Evolutionary conservation across 495 filamentous ascomycete species (phyloP), one percentile per base, ranked within the genome.

Genomic region (Neurospora sp.): DNA sequence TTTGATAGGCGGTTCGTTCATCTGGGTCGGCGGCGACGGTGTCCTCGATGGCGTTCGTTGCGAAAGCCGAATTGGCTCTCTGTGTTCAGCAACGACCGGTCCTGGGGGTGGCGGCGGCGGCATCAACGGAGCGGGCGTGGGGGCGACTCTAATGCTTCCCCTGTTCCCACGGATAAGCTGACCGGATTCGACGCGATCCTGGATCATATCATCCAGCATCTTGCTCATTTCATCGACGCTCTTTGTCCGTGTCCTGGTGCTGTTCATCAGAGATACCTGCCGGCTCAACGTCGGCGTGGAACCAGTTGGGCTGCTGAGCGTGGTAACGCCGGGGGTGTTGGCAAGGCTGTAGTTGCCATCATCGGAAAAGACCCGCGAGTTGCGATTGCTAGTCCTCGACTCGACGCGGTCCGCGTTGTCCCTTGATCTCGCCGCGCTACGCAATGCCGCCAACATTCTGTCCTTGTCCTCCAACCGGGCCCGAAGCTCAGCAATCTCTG

Each of bases 381-480:
- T 77, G 39, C 86, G 83, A 39, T 82, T 79, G 66, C 86, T 85
- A 34, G 79, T 74, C 39, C 84, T 81, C 69, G 80, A 80, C 9
- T 87, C 85, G 69, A 84, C 80, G 36, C 82, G 79, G 39, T 86
- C 93, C n/a, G 95, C 94, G 24, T 91, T 86, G 69, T 98, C 96
- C 38, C 96, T 88, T 74, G 97, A 96, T 42, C 94, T 87, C 21
- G 94, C 90, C 9, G 94, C 93, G 70, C 87, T 94, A n/a, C 94
- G 90, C 62, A 98, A 86, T 1, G 96, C 96, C 19, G 90, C 84
- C 37, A 98, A 85, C 96, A 98, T 99, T 19, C 90, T 89, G 78
- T 97, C 94, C 78, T 98, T 98, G 83, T 99, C 96, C 76, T 98
- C 96, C 3, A 99, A 87, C 73, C 93, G 90, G 31, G 94, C 92